Percentiles rank a stretch among this genome's conserved stretches.
Evolutionary conservation across 345 rosid species (phyloP).

Genomic region (Microcos paniculata): DNA sequence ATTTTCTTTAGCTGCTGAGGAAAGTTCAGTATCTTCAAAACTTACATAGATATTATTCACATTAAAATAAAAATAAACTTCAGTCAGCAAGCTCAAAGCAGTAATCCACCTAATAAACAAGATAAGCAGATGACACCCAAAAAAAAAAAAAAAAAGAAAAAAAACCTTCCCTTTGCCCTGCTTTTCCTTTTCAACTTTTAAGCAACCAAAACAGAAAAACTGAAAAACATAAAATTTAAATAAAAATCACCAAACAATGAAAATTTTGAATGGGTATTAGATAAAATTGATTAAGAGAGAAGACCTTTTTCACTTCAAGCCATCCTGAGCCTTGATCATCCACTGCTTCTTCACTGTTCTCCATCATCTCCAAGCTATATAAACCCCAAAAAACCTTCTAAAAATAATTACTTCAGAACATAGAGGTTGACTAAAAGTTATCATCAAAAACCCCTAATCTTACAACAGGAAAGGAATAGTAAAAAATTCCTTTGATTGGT

Average conservation of each 20-base stretch:
- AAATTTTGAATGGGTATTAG: conserved; percentile 3
- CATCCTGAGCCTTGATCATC: conserved; percentile 78
- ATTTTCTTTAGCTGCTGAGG: not conserved
- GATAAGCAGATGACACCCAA: not conserved
- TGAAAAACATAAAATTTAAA: too few relatives aligned
- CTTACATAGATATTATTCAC: not conserved
- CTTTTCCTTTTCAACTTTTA: too few relatives aligned
- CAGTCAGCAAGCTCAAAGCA: conserved; percentile 2
- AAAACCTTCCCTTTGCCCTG: too few relatives aligned
- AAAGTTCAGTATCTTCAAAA: not conserved
- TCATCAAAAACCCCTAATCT: conserved; percentile 21
- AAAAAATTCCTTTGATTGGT: conserved; percentile 4
- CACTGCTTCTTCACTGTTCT: conserved; percentile 37
- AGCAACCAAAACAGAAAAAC: too few relatives aligned
- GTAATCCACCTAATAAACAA: not conserved
- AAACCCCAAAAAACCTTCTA: conserved; percentile 17
- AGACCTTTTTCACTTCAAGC: conserved; percentile 70
- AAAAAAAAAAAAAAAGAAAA: too few relatives aligned
- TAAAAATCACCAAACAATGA: not conserved
- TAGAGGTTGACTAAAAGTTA: not conserved
- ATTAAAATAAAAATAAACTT: not conserved
- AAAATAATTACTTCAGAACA: conserved; percentile 3
- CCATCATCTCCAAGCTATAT: conserved; percentile 37
- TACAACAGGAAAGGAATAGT: not conserved
- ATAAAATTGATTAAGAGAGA: not conserved